A percentile compares a stretch with the other conserved stretches of the same genome.
Conservation (phyloP, 2,329 filamentous ascomycete species). For the Neofusicoccum sp. region DNA sequence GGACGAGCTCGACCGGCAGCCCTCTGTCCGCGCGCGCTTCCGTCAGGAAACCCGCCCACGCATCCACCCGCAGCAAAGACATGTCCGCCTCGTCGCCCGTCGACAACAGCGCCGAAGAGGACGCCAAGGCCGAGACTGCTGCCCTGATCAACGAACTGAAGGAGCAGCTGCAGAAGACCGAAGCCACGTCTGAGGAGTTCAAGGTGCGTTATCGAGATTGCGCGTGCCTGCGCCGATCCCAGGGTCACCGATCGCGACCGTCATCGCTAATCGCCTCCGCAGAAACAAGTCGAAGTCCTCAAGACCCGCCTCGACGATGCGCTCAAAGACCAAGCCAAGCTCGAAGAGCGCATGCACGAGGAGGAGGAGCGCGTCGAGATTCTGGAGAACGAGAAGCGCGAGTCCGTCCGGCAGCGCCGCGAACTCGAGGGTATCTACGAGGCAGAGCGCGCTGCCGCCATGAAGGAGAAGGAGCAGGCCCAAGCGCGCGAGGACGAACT, state of each 20-base stretch:
- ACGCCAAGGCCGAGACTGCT: conserved; percentile 76
- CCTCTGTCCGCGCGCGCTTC: conserved; percentile 44
- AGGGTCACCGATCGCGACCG: background rate
- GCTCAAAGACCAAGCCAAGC: conserved; percentile 75
- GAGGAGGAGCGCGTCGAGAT: conserved; percentile 80
- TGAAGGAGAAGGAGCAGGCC: conserved; percentile 91
- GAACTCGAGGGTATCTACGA: conserved; percentile 95
- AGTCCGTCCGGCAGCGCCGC: conserved; percentile 78
- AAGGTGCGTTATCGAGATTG: conserved; percentile 4
- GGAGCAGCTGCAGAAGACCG: conserved; percentile 78
- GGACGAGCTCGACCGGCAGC: conserved; percentile 30
- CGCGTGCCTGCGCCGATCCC: background rate
- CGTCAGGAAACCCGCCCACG: conserved; percentile 38
- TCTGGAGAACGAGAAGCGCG: conserved; percentile 82
- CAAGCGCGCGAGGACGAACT: conserved; percentile 84
- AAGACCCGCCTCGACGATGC: conserved; percentile 87
- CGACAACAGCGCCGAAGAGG: conserved; percentile 50
- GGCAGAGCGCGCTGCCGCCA: conserved; percentile 80
- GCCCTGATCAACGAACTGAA: conserved; percentile 82
- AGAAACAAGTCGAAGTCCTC: conserved; percentile 82
- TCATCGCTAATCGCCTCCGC: conserved; percentile 32
- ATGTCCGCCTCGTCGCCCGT: conserved; percentile 21
- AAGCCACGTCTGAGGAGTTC: conserved; percentile 74
- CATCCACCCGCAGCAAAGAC: conserved; percentile 38
- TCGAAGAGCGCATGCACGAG: conserved; percentile 88